Base-by-base conservation (phyloP, 345 rosid genomes). In the Alliaria petiolata region DNA sequence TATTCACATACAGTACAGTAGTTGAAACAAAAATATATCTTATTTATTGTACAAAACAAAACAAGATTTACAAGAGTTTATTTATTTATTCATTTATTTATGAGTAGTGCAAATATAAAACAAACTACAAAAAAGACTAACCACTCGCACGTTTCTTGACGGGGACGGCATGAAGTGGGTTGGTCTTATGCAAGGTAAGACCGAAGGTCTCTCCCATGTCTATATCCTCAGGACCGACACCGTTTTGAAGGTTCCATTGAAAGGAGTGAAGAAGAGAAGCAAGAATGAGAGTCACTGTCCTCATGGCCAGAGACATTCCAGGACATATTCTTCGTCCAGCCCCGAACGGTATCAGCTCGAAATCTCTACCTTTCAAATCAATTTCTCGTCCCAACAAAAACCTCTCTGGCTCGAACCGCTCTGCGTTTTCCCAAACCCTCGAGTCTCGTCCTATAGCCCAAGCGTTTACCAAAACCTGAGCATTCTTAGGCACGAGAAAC, bases 361-460 rank as follows among this genome's bases (percentile, higher is more conserved):
- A 55, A 31, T 55, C 60, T 5, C 8, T 44, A 13, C 65, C 74
- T 17, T 20, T 44, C 3, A 35, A 5, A 16, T 57, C 57, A 5
- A 69, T 46, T n/a, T 58, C 55, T 11, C 28, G 16, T 14, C 46
- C 57, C 4, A 45, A 15, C 11, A 45, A 45, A 45, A 45, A 45
- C 5, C 22, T 44, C 10, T 44, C 49, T 2, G 82, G 82, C 50
- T 50, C 67, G 12, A 81, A 82, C 28, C 20, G 25, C 3, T 36
- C 62, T 0, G 80, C 62, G 22, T 76, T 54, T 26, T 53, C 65
- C 81, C 83, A 80, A 2, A 54, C 33, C 14, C 7, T 63, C 4
- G 78, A 11, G 51, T 84, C 83, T 28, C 83, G 57, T 28, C 84
- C 83, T 14, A 79, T 63, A 12, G 76, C 76, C 80, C 80, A 79